Evolutionary conservation across 768 basidiomycete species (phyloP), one percentile per base, ranked within the genome.

Genomic region (Candolleomyces aberdarensis): DNA sequence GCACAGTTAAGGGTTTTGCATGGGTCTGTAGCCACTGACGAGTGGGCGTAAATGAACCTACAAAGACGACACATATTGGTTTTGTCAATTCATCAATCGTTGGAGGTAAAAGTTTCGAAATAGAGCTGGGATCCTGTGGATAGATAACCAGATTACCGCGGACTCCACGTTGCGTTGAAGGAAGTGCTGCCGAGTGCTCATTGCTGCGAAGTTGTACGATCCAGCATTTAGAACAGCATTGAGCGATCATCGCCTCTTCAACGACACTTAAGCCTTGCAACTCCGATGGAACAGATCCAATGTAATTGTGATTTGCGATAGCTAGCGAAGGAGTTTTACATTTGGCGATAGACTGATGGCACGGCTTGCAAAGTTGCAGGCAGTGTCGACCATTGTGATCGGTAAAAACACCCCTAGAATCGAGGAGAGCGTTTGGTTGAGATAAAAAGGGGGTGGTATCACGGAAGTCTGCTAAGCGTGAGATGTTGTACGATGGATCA

Each of bases 81-180:
- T 72, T 65, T 0, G 69, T 44, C 10, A 78, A 69, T 0, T 78
- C 76, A 13, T 72, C 69, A 1, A 80, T 46, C 2, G 71, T 49
- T 0, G 75, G 78, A 0, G 79, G 80, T 2, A 82, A 59, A 0
- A 76, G 11, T 0, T 39, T 32, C 0, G 70, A 68, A 7, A 79
- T 56, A 0, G 52, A 49, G 1, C 68, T 66, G 1, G 75, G 72
- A 6, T 64, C 47, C 57, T 80, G 78, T 3, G 77, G 79, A 66
- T 74, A 77, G 1, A 78, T 70, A 20, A 82, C 76, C 5, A 77
- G 66, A 64, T 80, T 72, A 0, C 80, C 80, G 56, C 66, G 66
- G 9, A 78, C 15, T 0, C 71, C 78, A 3, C 73, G 54, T 57
- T 81, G 77, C 0, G 50, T 29, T n/a, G n/a, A n/a, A 40, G 60